A percentile compares a stretch with the other conserved stretches of the same genome.
These are phyloP conservation scores for Chalaropsis thielavioides DNA, from an alignment of 2,329 filamentous ascomycete species.

Conservation along the genomic window DNA sequence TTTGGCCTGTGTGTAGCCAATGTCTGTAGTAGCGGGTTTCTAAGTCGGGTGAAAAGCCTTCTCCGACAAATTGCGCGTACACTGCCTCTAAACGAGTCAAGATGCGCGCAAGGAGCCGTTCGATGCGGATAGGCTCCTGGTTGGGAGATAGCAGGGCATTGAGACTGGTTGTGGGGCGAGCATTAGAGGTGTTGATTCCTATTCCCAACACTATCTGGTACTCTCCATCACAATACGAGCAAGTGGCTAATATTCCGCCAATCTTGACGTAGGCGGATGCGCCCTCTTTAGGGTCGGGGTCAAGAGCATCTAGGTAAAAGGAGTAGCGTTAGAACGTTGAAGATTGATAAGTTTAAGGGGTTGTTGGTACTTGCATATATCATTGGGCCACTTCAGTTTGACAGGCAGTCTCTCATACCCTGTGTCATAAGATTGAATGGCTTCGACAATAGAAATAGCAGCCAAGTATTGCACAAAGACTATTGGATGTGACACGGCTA, in stretches of 20 bases:
- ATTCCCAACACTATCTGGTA: constrained; percentile 80
- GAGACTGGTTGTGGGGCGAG: constrained; percentile 73
- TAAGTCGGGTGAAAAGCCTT: constrained; percentile 59
- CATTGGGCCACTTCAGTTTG: constrained; percentile 94
- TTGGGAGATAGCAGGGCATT: constrained; percentile 47
- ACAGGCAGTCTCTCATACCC: constrained; percentile 65
- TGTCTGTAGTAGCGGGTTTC: constrained; percentile 64
- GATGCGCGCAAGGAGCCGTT: constrained; percentile 69
- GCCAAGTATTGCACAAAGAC: constrained; percentile 91
- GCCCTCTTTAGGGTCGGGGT: constrained; percentile 40
- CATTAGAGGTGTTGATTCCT: constrained; percentile 75
- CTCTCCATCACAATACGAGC: constrained; percentile 57
- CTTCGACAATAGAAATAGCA: constrained; percentile 73
- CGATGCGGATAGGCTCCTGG: constrained; percentile 48
- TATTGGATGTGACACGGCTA: constrained; percentile 60
- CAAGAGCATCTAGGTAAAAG: constrained; percentile 41
- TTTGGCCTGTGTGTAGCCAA: constrained; percentile 72
- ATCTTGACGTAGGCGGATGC: constrained; percentile 63
- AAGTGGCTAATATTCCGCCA: constrained; percentile 83
- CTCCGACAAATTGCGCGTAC: constrained; percentile 58
- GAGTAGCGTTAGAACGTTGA: background rate
- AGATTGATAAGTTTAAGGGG: background rate
- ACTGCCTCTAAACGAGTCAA: constrained; percentile 63
- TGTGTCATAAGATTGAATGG: constrained; percentile 62
- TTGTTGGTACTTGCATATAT: constrained; percentile 51